phyloP scores from a whole-genome alignment of 2,329 filamentous ascomycete species.

The Phialemonium atrogriseum region DNA sequence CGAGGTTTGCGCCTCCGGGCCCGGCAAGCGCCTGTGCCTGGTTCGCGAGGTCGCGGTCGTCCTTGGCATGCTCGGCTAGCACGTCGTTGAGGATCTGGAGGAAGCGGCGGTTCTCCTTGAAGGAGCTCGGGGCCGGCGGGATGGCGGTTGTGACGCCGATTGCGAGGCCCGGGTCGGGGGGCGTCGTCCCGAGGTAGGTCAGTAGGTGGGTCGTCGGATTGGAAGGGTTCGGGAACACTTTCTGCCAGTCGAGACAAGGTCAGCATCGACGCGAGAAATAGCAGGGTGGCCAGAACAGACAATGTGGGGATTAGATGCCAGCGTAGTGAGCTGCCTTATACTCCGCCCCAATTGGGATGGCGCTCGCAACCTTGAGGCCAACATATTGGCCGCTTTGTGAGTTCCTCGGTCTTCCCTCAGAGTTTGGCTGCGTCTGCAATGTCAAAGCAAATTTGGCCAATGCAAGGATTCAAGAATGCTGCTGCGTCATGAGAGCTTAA shows the following conservation, averaged over 20 bases:
- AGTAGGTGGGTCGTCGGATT: constrained; percentile 43
- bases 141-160: constrained; percentile 50
- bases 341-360: not conserved
- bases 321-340: constrained; percentile 27
- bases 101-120: constrained; percentile 52
- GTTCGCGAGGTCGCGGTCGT: constrained; percentile 45
- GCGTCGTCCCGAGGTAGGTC: constrained; percentile 49
- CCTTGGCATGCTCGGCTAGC: constrained; percentile 42
- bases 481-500: too few relatives aligned
- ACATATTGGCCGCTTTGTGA: not conserved
- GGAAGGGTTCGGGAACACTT: constrained; percentile 44
- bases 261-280: not conserved
- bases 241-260: constrained; percentile 29
- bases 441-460: too few relatives aligned
- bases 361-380: not conserved
- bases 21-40: constrained; percentile 55
- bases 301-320: constrained; percentile 45
- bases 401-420: too few relatives aligned
- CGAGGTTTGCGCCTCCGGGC: constrained; percentile 44
- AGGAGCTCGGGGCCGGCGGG: constrained; percentile 54
- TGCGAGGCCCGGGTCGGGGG: constrained; percentile 44
- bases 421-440: too few relatives aligned
- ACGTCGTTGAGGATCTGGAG: constrained; percentile 50
- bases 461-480: too few relatives aligned
- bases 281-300: constrained; percentile 26